These are phyloP conservation scores for Populus ilicifolia DNA, from an alignment of 345 rosid genomes.

Conservation along the genomic window DNA sequence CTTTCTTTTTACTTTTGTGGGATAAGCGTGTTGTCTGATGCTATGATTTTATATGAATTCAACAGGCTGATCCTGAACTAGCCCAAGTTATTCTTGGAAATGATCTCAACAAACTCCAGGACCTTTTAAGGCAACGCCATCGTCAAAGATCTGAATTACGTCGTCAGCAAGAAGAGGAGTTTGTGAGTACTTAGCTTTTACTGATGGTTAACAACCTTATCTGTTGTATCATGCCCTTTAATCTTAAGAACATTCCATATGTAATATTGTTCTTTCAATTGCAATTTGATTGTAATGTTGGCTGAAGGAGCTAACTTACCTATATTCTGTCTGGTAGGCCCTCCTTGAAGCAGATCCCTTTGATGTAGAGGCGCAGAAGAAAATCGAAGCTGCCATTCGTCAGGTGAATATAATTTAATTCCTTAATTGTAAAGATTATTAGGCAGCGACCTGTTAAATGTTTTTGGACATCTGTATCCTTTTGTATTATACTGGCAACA, in stretches of 20 bases:
- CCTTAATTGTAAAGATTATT: not conserved
- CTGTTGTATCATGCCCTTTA: not conserved
- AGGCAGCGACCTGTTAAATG: not conserved
- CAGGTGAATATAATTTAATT: conserved; percentile 54
- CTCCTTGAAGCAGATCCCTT: conserved; percentile 95
- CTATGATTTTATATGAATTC: conserved; percentile 8
- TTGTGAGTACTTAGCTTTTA: conserved; percentile 45
- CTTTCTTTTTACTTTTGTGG: not conserved
- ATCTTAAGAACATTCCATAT: not conserved
- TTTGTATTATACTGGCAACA: not conserved
- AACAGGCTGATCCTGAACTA: conserved; percentile 81
- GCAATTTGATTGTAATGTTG: not conserved
- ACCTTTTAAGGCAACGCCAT: conserved; percentile 61
- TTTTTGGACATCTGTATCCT: not conserved
- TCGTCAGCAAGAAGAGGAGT: conserved; percentile 72
- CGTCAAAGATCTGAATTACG: conserved; percentile 61
- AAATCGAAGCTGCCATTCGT: conserved; percentile 94
- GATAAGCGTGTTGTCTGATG: not conserved
- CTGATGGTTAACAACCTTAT: conserved; percentile 1
- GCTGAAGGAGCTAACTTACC: conserved; percentile 4
- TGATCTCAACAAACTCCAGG: conserved; percentile 77
- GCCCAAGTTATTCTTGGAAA: conserved; percentile 82
- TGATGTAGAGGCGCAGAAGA: conserved; percentile 93
- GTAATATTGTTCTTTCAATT: not conserved
- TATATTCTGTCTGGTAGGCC: conserved; percentile 42